Percentiles rank a stretch among this genome's conserved stretches.
Evolutionary conservation across 805 yeast genomes (phyloP).

Genomic region (Debaryomyces prosopidis): DNA sequence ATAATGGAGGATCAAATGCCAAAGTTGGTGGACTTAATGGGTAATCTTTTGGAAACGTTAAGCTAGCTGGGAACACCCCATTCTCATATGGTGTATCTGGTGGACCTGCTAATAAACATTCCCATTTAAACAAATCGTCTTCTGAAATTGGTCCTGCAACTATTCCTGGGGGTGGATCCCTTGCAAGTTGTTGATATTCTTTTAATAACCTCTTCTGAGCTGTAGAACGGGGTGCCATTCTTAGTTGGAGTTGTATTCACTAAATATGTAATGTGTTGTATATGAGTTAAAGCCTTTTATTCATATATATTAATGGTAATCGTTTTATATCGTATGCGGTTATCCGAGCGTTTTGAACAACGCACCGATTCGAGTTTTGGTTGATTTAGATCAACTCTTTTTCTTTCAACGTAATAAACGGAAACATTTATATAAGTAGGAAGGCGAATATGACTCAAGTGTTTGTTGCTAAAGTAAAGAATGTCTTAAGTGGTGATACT

Average conservation of each 20-base stretch:
- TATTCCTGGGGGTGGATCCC: constrained; percentile 92
- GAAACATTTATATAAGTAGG: no score
- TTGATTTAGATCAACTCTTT: no score
- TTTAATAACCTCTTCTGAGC: constrained; percentile 87
- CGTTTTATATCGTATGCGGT: background rate
- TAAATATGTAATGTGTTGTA: background rate
- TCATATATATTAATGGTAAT: background rate
- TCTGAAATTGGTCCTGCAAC: constrained; percentile 88
- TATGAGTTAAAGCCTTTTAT: background rate
- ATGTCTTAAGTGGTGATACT: constrained; percentile 72
- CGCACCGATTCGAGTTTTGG: constrained; percentile 2
- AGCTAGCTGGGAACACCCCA: constrained; percentile 79
- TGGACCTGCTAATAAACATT: constrained; percentile 82
- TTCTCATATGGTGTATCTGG: constrained; percentile 82
- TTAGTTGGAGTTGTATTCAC: background rate
- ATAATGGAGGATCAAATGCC: constrained; percentile 73
- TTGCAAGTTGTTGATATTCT: constrained; percentile 82
- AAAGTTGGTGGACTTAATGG: constrained; percentile 82
- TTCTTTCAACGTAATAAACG: no score
- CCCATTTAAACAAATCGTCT: constrained; percentile 77
- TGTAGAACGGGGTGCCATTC: constrained; percentile 44
- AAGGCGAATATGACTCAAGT: constrained; percentile 7
- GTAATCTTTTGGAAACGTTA: constrained; percentile 75
- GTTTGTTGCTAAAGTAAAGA: constrained; percentile 61
- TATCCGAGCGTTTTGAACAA: constrained; percentile 6